Evolutionary conservation across 805 yeast species (phyloP).

Genomic region (Candida saitoana): DNA sequence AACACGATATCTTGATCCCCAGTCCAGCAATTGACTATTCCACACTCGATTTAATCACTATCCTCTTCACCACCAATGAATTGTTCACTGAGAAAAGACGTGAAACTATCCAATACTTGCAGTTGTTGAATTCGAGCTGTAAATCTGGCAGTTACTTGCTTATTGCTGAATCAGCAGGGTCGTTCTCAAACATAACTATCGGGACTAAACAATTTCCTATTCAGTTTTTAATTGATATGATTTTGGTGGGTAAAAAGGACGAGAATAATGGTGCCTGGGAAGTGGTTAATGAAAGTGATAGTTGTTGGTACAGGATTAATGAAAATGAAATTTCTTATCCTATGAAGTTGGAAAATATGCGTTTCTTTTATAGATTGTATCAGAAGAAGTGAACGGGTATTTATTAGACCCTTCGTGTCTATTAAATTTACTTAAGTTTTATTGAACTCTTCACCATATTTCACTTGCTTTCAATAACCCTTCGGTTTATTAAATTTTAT

Average conservation of each 20-base stretch:
- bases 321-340: conserved; percentile 50
- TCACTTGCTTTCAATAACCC: no score
- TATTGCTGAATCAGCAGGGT: conserved; percentile 85
- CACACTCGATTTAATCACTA: conserved; percentile 52
- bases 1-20: conserved; percentile 28
- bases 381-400: conserved; percentile 40
- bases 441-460: no score
- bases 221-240: conserved; percentile 72
- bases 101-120: conserved; percentile 57
- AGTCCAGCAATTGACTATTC: conserved; percentile 7
- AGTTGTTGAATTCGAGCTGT: conserved; percentile 49
- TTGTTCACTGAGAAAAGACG: conserved; percentile 66
- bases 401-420: no score
- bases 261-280: conserved; percentile 57
- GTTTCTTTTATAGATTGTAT: conserved; percentile 77
- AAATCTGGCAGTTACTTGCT: conserved; percentile 54
- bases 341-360: conserved; percentile 79
- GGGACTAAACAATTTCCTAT: conserved; percentile 80
- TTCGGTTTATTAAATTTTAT: conserved; percentile 1
- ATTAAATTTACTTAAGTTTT: no score
- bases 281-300: conserved; percentile 59
- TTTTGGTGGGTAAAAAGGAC: conserved; percentile 51
- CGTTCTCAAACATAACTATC: conserved; percentile 73
- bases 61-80: conserved; percentile 84
- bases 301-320: conserved; percentile 72